Evolutionary conservation across 306 rosid species (phyloP).

Genomic region (Castanea mollissima): DNA sequence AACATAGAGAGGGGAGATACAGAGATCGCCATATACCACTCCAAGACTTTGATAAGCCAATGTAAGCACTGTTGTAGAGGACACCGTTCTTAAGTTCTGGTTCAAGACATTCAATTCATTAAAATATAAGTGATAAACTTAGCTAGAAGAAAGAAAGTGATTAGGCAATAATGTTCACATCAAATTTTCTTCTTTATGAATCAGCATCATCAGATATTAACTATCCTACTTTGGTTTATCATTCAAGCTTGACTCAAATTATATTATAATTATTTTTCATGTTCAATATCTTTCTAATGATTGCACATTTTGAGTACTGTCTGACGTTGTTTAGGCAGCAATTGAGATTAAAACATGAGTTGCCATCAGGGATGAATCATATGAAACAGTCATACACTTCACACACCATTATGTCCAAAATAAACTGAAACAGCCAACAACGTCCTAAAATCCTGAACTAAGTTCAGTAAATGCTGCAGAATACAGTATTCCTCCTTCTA

Average conservation of each 20-base stretch:
- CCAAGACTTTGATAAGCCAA: constrained; percentile 87
- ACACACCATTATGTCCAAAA: not conserved
- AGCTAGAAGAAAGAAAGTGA: not conserved
- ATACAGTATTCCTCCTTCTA: not conserved
- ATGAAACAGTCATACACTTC: not conserved
- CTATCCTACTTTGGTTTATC: not conserved
- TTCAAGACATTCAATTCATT: constrained; percentile 17
- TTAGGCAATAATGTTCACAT: not conserved
- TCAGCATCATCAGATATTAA: not conserved
- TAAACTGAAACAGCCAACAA: not conserved
- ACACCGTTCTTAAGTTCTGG: constrained; percentile 57
- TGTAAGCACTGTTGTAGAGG: constrained; percentile 50
- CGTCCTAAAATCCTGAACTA: not conserved
- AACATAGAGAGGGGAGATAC: constrained; percentile 84
- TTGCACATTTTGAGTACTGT: not conserved
- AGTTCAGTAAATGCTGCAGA: not conserved
- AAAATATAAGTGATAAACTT: not conserved
- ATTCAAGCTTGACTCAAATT: not conserved
- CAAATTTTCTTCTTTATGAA: not conserved
- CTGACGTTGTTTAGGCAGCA: not conserved
- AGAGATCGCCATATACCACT: constrained; percentile 81
- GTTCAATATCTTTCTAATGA: not conserved
- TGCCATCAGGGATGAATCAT: not conserved
- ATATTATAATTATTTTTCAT: not conserved
- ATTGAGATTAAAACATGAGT: not conserved